Percentiles rank a stretch among this genome's conserved stretches.
phyloP scores from a whole-genome alignment of 768 basidiomycete genomes.

The Boletus reticuloceps region DNA sequence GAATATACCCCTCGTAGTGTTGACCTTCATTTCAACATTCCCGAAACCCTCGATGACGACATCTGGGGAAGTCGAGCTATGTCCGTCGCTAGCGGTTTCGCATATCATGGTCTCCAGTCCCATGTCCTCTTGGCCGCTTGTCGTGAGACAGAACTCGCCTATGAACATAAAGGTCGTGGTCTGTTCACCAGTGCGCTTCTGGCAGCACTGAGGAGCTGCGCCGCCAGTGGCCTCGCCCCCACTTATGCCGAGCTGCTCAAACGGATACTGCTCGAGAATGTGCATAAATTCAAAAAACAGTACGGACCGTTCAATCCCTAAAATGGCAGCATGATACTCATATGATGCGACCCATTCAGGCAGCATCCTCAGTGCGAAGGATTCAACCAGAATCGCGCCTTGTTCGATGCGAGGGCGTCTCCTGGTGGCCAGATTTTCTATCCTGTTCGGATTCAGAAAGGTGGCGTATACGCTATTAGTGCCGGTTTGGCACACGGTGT shows the following conservation, averaged over 20 bases:
- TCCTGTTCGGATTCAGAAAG: neutral
- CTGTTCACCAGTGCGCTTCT: conserved; percentile 27
- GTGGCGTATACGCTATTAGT: conserved; percentile 2
- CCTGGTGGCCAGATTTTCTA: conserved; percentile 6
- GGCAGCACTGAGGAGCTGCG: neutral
- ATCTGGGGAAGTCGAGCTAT: conserved; percentile 20
- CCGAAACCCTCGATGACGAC: conserved; percentile 22
- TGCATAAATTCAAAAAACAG: neutral
- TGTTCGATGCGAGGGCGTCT: conserved; percentile 22
- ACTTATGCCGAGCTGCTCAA: conserved; percentile 25
- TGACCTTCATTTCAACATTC: conserved; percentile 1
- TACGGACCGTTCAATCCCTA: conserved; percentile 14
- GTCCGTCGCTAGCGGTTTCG: conserved; percentile 10
- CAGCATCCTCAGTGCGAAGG: conserved; percentile 33
- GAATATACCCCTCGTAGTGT: conserved; percentile 7
- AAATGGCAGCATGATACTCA: neutral
- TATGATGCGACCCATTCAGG: neutral
- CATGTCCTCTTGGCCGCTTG: conserved; percentile 46
- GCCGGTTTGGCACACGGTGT: conserved; percentile 31
- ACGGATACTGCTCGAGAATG: conserved; percentile 9
- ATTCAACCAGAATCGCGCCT: conserved; percentile 12
- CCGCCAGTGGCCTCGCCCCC: conserved; percentile 22
- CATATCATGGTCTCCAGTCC: conserved; percentile 30
- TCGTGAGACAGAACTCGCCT: conserved; percentile 33
- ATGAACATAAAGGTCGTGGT: conserved; percentile 21